Evolutionary conservation across 441 rosid species (phyloP).

Genomic region (Raphanus hybrid): DNA sequence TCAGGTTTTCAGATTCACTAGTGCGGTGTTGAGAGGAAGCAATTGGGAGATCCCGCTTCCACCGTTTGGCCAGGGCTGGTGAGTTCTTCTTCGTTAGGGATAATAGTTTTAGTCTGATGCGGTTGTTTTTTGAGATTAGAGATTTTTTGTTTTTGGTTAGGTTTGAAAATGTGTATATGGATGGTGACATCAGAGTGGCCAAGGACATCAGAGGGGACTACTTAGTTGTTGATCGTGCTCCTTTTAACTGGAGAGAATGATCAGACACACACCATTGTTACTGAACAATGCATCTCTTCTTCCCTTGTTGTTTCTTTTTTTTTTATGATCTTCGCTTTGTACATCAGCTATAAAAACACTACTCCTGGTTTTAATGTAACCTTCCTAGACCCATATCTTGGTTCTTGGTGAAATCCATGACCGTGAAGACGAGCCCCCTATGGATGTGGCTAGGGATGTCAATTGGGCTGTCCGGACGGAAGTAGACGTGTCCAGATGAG

Average conservation of each 20-base stretch:
- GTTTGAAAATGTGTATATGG: slow-evolving; percentile 84
- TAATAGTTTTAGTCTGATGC: background rate
- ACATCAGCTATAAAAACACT: background rate
- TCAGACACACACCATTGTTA: background rate
- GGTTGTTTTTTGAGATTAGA: background rate
- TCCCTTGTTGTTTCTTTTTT: slow-evolving; percentile 7
- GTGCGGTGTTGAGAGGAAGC: slow-evolving; percentile 76
- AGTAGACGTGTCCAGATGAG: too few species aligned
- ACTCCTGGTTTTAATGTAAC: background rate
- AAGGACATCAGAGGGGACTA: slow-evolving; percentile 93
- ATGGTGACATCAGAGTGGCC: slow-evolving; percentile 82
- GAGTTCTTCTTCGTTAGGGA: slow-evolving; percentile 36
- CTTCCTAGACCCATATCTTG: too few species aligned
- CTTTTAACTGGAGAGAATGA: slow-evolving; percentile 68
- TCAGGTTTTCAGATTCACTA: slow-evolving; percentile 57
- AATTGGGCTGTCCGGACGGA: too few species aligned
- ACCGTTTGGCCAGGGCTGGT: slow-evolving; percentile 96
- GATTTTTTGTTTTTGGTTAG: slow-evolving; percentile 41
- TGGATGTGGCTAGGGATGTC: too few species aligned
- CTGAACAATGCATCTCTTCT: background rate
- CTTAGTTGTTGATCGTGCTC: slow-evolving; percentile 81
- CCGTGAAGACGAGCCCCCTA: too few species aligned
- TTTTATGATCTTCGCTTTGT: background rate
- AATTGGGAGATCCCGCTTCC: slow-evolving; percentile 87
- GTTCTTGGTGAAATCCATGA: too few species aligned